phyloP scores from a whole-genome alignment of 805 yeast species.

The Monosporozyma unispora region DNA sequence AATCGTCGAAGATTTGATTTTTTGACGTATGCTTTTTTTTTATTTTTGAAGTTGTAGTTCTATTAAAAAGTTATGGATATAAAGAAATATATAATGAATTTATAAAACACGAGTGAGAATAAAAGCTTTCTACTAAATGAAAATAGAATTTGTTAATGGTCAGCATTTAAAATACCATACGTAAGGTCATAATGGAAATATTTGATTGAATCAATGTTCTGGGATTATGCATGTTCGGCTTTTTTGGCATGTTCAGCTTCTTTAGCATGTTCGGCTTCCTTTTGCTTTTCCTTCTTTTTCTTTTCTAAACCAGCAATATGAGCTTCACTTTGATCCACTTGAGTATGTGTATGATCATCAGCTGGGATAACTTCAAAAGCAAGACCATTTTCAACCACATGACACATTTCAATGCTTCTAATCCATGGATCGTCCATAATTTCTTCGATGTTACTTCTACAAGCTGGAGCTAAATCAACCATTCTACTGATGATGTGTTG shows the following conservation, averaged over 20 bases:
- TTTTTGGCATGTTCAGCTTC: background rate
- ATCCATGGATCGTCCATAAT: slow-evolving; percentile 69
- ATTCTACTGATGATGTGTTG: slow-evolving; percentile 60
- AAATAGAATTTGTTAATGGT: too few species aligned
- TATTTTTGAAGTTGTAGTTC: background rate
- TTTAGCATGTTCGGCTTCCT: background rate
- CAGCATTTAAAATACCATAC: too few species aligned
- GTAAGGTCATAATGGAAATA: too few species aligned
- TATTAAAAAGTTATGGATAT: background rate
- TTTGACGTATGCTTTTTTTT: background rate
- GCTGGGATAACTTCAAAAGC: slow-evolving; percentile 36
- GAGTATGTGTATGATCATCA: slow-evolving; percentile 70
- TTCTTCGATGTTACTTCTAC: slow-evolving; percentile 73
- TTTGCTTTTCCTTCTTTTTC: slow-evolving; percentile 43
- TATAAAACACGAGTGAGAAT: background rate
- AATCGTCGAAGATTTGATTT: background rate
- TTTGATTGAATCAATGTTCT: too few species aligned
- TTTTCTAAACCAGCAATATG: slow-evolving; percentile 90
- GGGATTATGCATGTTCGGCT: too few species aligned
- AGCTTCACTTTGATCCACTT: slow-evolving; percentile 88
- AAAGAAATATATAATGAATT: background rate
- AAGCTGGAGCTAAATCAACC: slow-evolving; percentile 82
- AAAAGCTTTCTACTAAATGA: background rate
- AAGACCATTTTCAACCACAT: slow-evolving; percentile 34
- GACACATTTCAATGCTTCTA: slow-evolving; percentile 54